phyloP scores from a whole-genome alignment of 352 stramenopile genomes.

The Pythium phragmiticola region DNA sequence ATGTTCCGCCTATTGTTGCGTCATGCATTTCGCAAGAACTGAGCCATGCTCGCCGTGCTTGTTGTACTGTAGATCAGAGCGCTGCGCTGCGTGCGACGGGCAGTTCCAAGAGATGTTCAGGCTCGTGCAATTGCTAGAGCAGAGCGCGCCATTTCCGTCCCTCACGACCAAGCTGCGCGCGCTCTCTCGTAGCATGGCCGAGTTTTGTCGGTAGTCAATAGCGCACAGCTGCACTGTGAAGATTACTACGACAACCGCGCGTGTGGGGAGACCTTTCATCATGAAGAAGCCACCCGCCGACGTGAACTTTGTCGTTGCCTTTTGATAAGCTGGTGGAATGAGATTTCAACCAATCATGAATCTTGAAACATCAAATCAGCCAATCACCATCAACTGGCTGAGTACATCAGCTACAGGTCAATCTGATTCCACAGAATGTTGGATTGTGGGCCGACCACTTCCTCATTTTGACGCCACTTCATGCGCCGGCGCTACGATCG shows the following conservation, averaged over 20 bases:
- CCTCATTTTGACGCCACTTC: neutral
- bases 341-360: neutral
- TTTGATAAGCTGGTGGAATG: neutral
- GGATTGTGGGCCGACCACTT: neutral
- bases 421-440: neutral
- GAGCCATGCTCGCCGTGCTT: neutral
- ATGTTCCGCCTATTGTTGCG: neutral
- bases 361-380: neutral
- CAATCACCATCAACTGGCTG: neutral
- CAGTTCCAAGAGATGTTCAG: constrained; percentile 72
- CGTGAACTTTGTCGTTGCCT: neutral
- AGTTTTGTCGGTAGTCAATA: constrained; percentile 36
- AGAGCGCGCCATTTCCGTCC: constrained; percentile 32
- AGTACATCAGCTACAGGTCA: constrained; percentile 2
- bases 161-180: constrained; percentile 48
- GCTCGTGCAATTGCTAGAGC: constrained; percentile 37
- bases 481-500: constrained; percentile 31
- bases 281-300: neutral
- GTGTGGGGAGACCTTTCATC: neutral
- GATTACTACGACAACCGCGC: neutral
- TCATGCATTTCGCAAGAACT: neutral
- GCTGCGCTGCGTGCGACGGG: constrained; percentile 57
- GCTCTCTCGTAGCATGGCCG: constrained; percentile 39
- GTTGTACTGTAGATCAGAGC: constrained; percentile 35
- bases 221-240: neutral